These are phyloP conservation scores for Exophiala phaeomuriformis DNA, from an alignment of 2,329 filamentous ascomycete genomes.

Conservation along the genomic window DNA sequence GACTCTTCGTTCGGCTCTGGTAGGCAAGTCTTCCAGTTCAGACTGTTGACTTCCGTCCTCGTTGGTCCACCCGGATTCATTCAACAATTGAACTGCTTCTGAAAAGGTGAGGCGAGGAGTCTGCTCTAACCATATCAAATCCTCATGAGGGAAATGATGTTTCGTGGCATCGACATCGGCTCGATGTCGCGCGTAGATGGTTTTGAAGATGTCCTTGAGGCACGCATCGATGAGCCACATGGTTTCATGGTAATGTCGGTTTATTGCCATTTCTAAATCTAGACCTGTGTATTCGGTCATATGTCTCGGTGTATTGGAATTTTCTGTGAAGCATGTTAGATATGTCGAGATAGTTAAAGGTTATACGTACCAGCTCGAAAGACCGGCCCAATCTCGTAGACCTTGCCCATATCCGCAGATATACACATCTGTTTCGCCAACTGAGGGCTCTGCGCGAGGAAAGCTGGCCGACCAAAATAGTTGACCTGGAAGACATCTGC, in stretches of 20 bases:
- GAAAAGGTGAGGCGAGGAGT: conserved; percentile 74
- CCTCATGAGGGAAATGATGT: conserved; percentile 75
- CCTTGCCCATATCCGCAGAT: conserved; percentile 77
- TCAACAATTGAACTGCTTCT: conserved; percentile 73
- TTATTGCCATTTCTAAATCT: conserved; percentile 87
- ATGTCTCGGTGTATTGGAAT: conserved; percentile 91
- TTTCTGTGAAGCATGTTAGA: conserved; percentile 50
- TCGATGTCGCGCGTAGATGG: conserved; percentile 60
- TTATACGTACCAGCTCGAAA: conserved; percentile 57
- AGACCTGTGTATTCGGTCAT: conserved; percentile 91
- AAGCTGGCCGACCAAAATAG: conserved; percentile 82
- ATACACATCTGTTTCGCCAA: conserved; percentile 90
- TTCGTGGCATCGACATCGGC: conserved; percentile 73
- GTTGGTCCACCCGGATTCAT: conserved; percentile 66
- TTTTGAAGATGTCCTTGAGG: conserved; percentile 71
- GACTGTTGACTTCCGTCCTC: conserved; percentile 67
- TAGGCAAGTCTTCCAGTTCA: conserved; percentile 71
- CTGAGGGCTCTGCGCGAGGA: conserved; percentile 85
- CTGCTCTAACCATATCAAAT: conserved; percentile 78
- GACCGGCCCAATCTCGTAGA: conserved; percentile 83
- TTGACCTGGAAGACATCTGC: conserved; percentile 86
- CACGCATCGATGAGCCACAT: conserved; percentile 69
- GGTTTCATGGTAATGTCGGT: conserved; percentile 83
- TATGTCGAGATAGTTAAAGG: background rate
- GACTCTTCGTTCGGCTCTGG: conserved; percentile 76